Conservation (phyloP, 768 basidiomycete species). For the Scleroderma bovista region DNA sequence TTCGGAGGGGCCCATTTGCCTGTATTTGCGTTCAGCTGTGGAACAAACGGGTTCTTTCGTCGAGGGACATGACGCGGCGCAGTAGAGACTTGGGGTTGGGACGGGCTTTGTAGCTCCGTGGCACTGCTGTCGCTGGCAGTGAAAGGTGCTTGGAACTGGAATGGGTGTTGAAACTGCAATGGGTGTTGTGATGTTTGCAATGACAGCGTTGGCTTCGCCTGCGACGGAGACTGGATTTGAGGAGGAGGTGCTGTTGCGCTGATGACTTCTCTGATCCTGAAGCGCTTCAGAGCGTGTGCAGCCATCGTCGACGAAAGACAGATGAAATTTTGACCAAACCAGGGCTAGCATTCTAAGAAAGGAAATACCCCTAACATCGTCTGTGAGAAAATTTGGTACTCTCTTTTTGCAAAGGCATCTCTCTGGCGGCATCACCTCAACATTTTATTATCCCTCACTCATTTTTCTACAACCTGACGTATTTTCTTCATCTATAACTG, state of each 20-base stretch:
- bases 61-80: neutral
- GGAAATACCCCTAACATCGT: neutral
- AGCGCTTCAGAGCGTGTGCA: neutral
- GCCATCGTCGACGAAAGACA: constrained; percentile 14
- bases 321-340: neutral
- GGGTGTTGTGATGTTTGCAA: constrained; percentile 17
- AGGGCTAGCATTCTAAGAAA: neutral
- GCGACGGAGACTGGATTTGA: neutral
- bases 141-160: constrained; percentile 7
- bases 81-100: neutral
- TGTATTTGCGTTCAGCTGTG: constrained; percentile 51
- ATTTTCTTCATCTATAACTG: no score
- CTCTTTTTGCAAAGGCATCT: no score
- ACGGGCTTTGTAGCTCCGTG: neutral
- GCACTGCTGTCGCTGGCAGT: neutral
- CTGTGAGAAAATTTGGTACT: no score
- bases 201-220: constrained; percentile 9
- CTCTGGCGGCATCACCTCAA: no score
- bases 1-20: constrained; percentile 65
- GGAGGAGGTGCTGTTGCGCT: neutral
- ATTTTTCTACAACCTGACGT: no score
- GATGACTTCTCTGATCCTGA: constrained; percentile 1
- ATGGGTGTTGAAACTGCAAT: constrained; percentile 16
- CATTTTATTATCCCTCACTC: no score
- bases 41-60: constrained; percentile 62